Evolutionary conservation across 148 eudicot species (phyloP).

Genomic region (Drosera capensis): DNA sequence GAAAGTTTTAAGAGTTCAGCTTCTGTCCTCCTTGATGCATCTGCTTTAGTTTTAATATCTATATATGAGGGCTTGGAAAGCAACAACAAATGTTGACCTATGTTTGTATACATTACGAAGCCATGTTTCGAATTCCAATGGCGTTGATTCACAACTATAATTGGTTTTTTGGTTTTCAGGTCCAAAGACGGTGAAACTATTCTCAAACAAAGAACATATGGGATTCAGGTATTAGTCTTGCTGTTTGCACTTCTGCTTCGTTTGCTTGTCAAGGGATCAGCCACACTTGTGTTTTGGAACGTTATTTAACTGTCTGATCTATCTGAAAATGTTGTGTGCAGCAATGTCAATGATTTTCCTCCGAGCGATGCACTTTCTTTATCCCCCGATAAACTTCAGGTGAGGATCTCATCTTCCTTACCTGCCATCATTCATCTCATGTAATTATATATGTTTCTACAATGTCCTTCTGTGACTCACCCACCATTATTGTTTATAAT

Average conservation of each 20-base stretch:
- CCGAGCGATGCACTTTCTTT: constrained; percentile 67
- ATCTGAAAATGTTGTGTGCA: constrained; percentile 19
- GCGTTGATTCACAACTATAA: constrained; percentile 3
- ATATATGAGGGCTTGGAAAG: too few species aligned
- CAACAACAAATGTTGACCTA: too few species aligned
- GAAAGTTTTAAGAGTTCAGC: too few species aligned
- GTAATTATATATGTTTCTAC: neutral
- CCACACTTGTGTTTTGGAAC: neutral
- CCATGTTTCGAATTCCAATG: too few species aligned
- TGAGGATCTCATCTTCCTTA: constrained; percentile 16
- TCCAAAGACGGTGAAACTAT: constrained; percentile 86
- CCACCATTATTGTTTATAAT: neutral
- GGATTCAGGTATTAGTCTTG: constrained; percentile 62
- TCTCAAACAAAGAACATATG: constrained; percentile 87
- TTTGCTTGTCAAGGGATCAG: neutral
- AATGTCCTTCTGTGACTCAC: too few species aligned
- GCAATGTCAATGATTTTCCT: constrained; percentile 88
- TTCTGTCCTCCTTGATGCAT: too few species aligned
- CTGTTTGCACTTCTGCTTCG: constrained; percentile 1
- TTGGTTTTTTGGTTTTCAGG: constrained; percentile 30
- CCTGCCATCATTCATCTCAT: neutral
- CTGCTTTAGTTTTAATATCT: too few species aligned
- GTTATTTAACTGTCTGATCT: constrained; percentile 9
- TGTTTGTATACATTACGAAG: too few species aligned
- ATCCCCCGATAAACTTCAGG: constrained; percentile 59